phyloP scores from a whole-genome alignment of 495 filamentous ascomycete species.

The Aspergillus incahuasiensis region DNA sequence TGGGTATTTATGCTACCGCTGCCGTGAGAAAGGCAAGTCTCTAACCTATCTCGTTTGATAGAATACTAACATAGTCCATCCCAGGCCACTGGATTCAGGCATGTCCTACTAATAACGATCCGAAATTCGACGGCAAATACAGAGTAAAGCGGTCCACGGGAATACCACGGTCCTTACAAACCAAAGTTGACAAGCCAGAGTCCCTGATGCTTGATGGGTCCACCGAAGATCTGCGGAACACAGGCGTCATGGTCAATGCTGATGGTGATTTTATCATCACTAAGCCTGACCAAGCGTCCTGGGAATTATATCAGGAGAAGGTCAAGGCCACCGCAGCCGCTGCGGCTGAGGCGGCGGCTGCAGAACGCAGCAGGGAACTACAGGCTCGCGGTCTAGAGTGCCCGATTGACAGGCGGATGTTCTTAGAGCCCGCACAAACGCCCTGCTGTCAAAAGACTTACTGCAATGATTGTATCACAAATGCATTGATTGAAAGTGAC shows the following conservation, averaged over 20 bases:
- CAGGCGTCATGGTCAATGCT: constrained; percentile 93
- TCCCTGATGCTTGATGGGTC: constrained; percentile 67
- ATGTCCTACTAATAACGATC: constrained; percentile 96
- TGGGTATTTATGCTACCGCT: constrained; percentile 96
- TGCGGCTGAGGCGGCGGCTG: constrained; percentile 62
- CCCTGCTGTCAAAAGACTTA: constrained; percentile 96
- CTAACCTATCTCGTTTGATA: not conserved
- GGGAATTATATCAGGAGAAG: constrained; percentile 95
- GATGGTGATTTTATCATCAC: constrained; percentile 96
- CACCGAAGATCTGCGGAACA: constrained; percentile 70
- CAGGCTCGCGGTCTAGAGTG: constrained; percentile 86
- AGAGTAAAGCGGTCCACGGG: constrained; percentile 93
- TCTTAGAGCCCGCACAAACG: constrained; percentile 95
- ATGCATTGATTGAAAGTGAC: constrained; percentile 95
- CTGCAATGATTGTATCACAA: constrained; percentile 98
- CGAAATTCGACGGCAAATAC: constrained; percentile 84
- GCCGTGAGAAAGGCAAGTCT: constrained; percentile 75
- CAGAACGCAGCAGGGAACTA: constrained; percentile 70
- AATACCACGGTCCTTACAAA: constrained; percentile 88
- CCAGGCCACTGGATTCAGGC: constrained; percentile 92
- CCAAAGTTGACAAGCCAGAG: constrained; percentile 86
- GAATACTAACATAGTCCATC: not conserved
- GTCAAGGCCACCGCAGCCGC: constrained; percentile 75
- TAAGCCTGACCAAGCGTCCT: constrained; percentile 87
- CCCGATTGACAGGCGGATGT: constrained; percentile 92